Conservation (phyloP, 2,329 filamentous ascomycete genomes). For the Tolypocladium endophyticum region DNA sequence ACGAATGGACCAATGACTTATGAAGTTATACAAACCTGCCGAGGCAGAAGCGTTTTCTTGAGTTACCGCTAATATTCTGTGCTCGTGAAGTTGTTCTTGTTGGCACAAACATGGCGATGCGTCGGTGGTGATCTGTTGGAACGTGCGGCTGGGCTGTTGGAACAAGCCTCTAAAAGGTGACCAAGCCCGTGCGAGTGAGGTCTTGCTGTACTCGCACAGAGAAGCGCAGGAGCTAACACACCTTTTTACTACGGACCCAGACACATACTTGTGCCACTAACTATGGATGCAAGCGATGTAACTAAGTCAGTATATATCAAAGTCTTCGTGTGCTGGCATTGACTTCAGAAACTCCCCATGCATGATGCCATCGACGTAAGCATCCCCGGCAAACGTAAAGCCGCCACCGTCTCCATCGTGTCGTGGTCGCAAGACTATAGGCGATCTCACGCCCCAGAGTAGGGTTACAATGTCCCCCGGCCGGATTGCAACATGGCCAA, state of each 20-base stretch:
- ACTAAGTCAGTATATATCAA: neutral
- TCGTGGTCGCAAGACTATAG: neutral
- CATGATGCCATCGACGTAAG: neutral
- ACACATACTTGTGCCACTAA: no score
- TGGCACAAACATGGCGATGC: neutral
- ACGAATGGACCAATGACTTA: conserved; percentile 22
- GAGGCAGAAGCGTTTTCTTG: neutral
- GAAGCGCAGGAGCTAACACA: neutral
- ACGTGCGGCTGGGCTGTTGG: neutral
- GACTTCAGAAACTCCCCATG: neutral
- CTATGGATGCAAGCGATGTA: no score
- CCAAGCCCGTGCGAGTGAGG: neutral
- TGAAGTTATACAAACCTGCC: neutral
- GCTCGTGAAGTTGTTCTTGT: neutral
- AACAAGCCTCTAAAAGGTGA: neutral
- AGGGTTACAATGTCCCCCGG: neutral
- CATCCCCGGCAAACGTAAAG: neutral
- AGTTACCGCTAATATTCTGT: neutral
- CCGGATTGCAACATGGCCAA: neutral
- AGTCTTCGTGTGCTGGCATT: neutral
- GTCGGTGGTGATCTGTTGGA: neutral
- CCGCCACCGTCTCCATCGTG: neutral
- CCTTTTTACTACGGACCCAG: neutral
- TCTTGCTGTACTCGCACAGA: neutral
- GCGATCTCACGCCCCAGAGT: neutral